Base-by-base conservation (phyloP, 2,329 filamentous ascomycete species). In the Venturia effusa region DNA sequence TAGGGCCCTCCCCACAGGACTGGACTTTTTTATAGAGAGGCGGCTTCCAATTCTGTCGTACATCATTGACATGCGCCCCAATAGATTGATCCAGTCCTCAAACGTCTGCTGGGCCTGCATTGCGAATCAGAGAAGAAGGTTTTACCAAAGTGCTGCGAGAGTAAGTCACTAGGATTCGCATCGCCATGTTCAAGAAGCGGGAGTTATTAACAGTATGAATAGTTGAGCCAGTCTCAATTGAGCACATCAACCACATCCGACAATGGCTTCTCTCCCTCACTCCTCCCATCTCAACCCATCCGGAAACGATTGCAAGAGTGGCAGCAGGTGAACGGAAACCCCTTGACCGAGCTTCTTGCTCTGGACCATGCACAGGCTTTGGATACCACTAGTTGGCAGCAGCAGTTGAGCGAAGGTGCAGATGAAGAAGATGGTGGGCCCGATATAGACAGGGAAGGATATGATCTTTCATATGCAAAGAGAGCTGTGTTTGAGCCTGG, bases 301-400 rank as follows among this genome's bases (percentile, higher is more conserved):
- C 70, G 73, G 24, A 59, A 70, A 30, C 71, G 70, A n/a, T 66
- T 76, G 1, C 60, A 66, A 55, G 62, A 72, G 69, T 82, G 80
- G 80, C 76, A 83, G 67, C 66, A 73, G 30, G 68, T 77, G 32
- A 70, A 78, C 66, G 76, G 72, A 11, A 66, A 66, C 1, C 73
- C 71, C 1, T 70, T 71, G 37, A 67, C 70, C 30, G 72, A 73
- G 24, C 63, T 65, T 3, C 67, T 75, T 3, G 67, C 63, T 13
- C 70, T 71, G n/a, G 73, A 75, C 40, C 68, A 69, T 43, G 40
- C 40, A 24, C 22, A 37, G 15, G 24, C 37, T 40, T 27, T 43
- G 40, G 34, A 60, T 17, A 60, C n/a, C 15, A 27, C 59, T n/a
- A 60, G 22, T 40, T 27, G 27, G 24, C 17, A 27, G 34, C 22